Evolutionary conservation across 2,329 filamentous ascomycete species (phyloP).

Genomic region (Exophiala oligosperma): DNA sequence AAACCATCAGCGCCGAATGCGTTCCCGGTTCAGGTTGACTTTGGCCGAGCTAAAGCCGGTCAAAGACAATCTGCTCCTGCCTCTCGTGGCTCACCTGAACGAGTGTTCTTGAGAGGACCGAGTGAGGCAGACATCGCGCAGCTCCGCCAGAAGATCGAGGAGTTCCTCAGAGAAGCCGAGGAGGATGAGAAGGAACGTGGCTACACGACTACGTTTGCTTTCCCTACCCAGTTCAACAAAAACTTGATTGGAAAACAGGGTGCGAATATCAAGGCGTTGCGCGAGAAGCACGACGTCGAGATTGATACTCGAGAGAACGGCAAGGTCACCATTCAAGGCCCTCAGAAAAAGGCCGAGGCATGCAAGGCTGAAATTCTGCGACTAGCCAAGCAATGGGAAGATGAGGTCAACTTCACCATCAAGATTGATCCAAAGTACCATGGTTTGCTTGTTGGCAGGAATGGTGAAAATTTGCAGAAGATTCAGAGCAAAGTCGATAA

Average conservation of each 20-base stretch:
- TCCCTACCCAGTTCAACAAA: constrained; percentile 92
- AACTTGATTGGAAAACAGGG: constrained; percentile 70
- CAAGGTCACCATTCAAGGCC: constrained; percentile 92
- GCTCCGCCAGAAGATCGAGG: constrained; percentile 69
- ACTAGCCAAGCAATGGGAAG: constrained; percentile 79
- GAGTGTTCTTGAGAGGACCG: constrained; percentile 62
- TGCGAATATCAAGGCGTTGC: constrained; percentile 68
- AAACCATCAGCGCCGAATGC: constrained; percentile 39
- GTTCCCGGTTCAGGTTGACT: constrained; percentile 57
- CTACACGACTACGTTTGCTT: constrained; percentile 83
- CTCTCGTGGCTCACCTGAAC: constrained; percentile 20
- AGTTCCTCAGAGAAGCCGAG: constrained; percentile 84
- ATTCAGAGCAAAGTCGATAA: constrained; percentile 83
- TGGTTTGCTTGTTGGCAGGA: constrained; percentile 85
- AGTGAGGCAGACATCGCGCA: constrained; percentile 65
- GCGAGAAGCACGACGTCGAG: constrained; percentile 70
- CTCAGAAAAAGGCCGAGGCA: constrained; percentile 88
- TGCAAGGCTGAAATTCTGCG: constrained; percentile 79
- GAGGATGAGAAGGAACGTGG: constrained; percentile 92
- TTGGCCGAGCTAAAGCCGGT: constrained; percentile 18
- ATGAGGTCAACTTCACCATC: constrained; percentile 82
- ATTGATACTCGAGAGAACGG: constrained; percentile 85
- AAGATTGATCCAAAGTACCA: constrained; percentile 95
- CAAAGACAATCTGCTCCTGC: constrained; percentile 10
- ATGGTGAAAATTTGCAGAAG: constrained; percentile 84